Evolutionary conservation across 345 rosid genomes (phyloP).

Genomic region (Hibiscus trionum): DNA sequence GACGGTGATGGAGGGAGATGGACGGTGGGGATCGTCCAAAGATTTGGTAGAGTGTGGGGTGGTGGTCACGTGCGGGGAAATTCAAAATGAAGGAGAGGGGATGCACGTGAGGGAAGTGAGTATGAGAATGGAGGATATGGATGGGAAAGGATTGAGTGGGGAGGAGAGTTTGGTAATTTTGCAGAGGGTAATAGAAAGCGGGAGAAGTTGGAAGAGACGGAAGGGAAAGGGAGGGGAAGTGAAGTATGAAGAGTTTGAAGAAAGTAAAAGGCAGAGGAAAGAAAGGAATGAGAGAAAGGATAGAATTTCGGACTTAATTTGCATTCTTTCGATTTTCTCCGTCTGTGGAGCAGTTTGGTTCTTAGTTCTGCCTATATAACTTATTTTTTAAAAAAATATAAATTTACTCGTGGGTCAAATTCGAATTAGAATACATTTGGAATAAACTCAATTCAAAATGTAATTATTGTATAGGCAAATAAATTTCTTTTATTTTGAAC

Average conservation of each 20-base stretch:
- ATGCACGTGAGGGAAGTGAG: conserved; percentile 66
- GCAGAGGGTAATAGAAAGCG: conserved; percentile 31
- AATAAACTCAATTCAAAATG: too few relatives aligned
- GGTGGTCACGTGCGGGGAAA: conserved; percentile 33
- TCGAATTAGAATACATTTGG: too few relatives aligned
- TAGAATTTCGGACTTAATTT: neutral
- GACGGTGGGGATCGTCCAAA: conserved; percentile 5
- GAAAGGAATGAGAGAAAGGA: neutral
- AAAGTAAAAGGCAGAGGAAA: neutral
- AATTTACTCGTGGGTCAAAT: neutral
- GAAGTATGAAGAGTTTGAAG: neutral
- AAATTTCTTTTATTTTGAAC: too few relatives aligned
- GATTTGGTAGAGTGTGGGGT: conserved; percentile 24
- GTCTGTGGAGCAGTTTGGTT: neutral
- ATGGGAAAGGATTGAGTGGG: conserved; percentile 62
- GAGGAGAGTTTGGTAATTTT: conserved; percentile 59
- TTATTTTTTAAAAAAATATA: neutral
- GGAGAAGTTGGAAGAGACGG: conserved; percentile 17
- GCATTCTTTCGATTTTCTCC: neutral
- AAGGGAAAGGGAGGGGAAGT: neutral
- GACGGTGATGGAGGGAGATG: conserved; percentile 22
- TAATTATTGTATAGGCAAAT: too few relatives aligned
- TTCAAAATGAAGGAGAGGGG: conserved; percentile 41
- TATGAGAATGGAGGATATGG: conserved; percentile 68
- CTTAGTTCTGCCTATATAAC: neutral